Conservation (phyloP, 208 protist species). For the Borovskyia barvae region DNA sequence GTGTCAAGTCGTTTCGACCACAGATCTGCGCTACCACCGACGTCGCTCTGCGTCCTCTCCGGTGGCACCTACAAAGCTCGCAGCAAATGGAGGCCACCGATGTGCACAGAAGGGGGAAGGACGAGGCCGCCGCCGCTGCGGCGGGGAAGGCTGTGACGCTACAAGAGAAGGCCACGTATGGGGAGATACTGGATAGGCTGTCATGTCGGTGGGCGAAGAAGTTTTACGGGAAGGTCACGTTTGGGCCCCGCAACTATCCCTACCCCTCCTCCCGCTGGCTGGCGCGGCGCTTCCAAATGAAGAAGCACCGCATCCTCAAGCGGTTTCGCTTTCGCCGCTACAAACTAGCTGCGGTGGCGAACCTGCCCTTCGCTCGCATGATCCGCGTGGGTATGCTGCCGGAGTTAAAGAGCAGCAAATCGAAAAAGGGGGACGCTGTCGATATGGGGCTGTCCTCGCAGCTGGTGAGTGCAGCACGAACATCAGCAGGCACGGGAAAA, state of each 20-base stretch:
- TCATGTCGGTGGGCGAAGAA: constrained; percentile 79
- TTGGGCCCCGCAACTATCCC: constrained; percentile 80
- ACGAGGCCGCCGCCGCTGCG: too few relatives aligned
- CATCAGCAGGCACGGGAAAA: constrained; percentile 37
- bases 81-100: not conserved
- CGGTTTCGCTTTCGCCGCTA: constrained; percentile 89
- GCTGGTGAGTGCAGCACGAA: constrained; percentile 57
- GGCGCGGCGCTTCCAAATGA: constrained; percentile 87
- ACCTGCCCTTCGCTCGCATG: constrained; percentile 90
- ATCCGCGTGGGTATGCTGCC: constrained; percentile 91
- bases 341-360: constrained; percentile 87
- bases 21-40: constrained; percentile 57
- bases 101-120: not conserved
- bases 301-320: constrained; percentile 89
- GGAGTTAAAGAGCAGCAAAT: constrained; percentile 89
- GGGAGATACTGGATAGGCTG: constrained; percentile 53
- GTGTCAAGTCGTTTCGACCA: constrained; percentile 61
- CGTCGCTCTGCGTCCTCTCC: constrained; percentile 61
- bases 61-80: constrained; percentile 6
- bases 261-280: constrained; percentile 87
- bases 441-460: constrained; percentile 66
- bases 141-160: not conserved
- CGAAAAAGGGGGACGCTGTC: constrained; percentile 77
- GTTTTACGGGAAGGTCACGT: constrained; percentile 87
- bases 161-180: constrained; percentile 27